Evolutionary conservation across 371 early-diverging fungal genomes (phyloP), one percentile per base, ranked within the genome.

Genomic region (Amoeboaphelidium protococcarum): DNA sequence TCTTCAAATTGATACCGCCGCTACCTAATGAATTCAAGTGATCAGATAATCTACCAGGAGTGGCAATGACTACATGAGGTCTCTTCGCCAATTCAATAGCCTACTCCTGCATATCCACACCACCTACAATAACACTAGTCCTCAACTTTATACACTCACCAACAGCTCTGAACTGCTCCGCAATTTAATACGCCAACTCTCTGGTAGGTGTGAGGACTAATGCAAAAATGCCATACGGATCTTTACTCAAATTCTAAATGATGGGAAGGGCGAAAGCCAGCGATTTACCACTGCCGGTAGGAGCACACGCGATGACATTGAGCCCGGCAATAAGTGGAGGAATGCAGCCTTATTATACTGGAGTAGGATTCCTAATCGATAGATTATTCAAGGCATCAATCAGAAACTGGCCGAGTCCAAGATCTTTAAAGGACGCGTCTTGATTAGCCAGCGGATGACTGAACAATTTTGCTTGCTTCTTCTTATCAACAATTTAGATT

Each of bases 211-310:
- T 90, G 72, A 98, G 69, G 26, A 98, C 73, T 57, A 86, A 86
- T 2, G 88, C 89, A 67, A 79, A 91, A 42, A 92, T 67, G 4
- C 81, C 78, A 44, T 78, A 75, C 3, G 92, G 92, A 46, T 75
- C 71, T 26, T 79, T 70, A 82, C 84, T 85, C 20, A 89, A 67
- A 37, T 76, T 74, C 53, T 95, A 86, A 48, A 91, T 72, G 41
- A 96, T 86, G 16, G 98, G 98, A 6, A 97, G 62, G 10, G 92
- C 77, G 67, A 95, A 97, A 0, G 96, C 90, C 2, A 91, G 88
- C 0, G 98, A 96, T 63, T 97, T 96, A 47, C 97, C 95, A 23
- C 90, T 86, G 44, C 99, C 98, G 0, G 98, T 97, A 54, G 89
- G 87, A 3, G 98, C 95, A 26, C 92, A 72, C 25, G 91, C 94